Percentiles rank a stretch among this genome's conserved stretches.
Evolutionary conservation across 2,329 filamentous ascomycete genomes (phyloP).

Genomic region (Colletotrichum siamense): DNA sequence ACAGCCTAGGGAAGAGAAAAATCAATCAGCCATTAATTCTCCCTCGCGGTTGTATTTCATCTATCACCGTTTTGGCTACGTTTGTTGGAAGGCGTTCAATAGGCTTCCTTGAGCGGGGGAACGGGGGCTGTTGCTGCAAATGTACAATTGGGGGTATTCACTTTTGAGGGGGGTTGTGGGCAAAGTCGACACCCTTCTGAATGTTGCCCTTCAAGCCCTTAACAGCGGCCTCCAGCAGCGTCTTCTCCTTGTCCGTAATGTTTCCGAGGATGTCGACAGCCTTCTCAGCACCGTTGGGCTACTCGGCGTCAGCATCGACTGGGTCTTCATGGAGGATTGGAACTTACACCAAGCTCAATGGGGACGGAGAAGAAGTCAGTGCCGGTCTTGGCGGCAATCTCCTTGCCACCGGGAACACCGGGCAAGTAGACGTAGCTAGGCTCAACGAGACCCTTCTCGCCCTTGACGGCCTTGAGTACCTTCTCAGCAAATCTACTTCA

Average conservation of each 20-base stretch:
- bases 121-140: constrained; percentile 3
- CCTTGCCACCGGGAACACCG: constrained; percentile 86
- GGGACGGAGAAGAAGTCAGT: constrained; percentile 96
- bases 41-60: constrained; percentile 22
- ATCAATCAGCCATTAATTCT: constrained; percentile 32
- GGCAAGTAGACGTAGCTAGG: constrained; percentile 95
- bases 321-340: not conserved
- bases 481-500: constrained; percentile 83
- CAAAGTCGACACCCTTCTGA: constrained; percentile 89
- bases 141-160: constrained; percentile 56
- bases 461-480: constrained; percentile 85
- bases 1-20: constrained; percentile 33
- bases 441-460: constrained; percentile 92
- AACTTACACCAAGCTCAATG: constrained; percentile 90
- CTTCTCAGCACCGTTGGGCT: constrained; percentile 88
- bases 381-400: constrained; percentile 82
- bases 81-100: constrained; percentile 7
- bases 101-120: constrained; percentile 1
- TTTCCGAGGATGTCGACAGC: constrained; percentile 78
- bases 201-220: constrained; percentile 91
- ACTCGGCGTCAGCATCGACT: constrained; percentile 30
- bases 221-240: constrained; percentile 77
- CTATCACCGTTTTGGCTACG: constrained; percentile 26
- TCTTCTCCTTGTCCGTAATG: constrained; percentile 88
- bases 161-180: constrained; percentile 87